Percentiles rank a stretch among this genome's conserved stretches.
Evolutionary conservation across 495 filamentous ascomycete species (phyloP).

Genomic region (Trichoderma virens): DNA sequence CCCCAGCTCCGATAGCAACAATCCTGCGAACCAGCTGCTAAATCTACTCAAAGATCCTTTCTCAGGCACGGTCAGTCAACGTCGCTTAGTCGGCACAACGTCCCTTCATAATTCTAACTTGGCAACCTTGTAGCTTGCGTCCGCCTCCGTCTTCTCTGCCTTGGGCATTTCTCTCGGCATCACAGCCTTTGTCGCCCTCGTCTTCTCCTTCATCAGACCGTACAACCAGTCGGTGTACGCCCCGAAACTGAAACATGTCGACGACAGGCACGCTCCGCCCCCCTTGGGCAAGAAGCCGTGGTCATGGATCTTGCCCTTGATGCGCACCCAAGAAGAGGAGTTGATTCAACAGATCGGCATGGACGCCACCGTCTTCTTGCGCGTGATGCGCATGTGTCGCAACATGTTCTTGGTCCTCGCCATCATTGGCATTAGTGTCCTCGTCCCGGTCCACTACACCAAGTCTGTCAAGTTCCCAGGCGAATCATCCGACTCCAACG

Average conservation of each 20-base stretch:
- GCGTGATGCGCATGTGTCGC: slow-evolving; percentile 85
- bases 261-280: slow-evolving; percentile 90
- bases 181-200: slow-evolving; percentile 60
- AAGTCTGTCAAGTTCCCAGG: slow-evolving; percentile 44
- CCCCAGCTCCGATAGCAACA: slow-evolving; percentile 16
- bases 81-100: not conserved
- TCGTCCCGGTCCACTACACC: slow-evolving; percentile 77
- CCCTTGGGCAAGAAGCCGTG: slow-evolving; percentile 76
- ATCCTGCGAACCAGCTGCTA: slow-evolving; percentile 28
- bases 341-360: slow-evolving; percentile 73
- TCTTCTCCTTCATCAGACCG: slow-evolving; percentile 84
- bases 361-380: slow-evolving; percentile 84
- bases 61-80: slow-evolving; percentile 29
- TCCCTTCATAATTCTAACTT: slow-evolving; percentile 33
- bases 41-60: slow-evolving; percentile 43
- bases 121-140: slow-evolving; percentile 22
- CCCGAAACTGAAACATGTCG: slow-evolving; percentile 86
- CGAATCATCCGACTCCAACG: slow-evolving; percentile 34
- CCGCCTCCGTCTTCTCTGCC: slow-evolving; percentile 60
- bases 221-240: slow-evolving; percentile 89
- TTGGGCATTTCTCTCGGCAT: slow-evolving; percentile 74
- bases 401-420: slow-evolving; percentile 74
- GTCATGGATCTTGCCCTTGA: slow-evolving; percentile 74
- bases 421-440: slow-evolving; percentile 64
- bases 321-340: slow-evolving; percentile 65